Base-by-base conservation (phyloP, 306 rosid species). In the Rosa persica region DNA sequence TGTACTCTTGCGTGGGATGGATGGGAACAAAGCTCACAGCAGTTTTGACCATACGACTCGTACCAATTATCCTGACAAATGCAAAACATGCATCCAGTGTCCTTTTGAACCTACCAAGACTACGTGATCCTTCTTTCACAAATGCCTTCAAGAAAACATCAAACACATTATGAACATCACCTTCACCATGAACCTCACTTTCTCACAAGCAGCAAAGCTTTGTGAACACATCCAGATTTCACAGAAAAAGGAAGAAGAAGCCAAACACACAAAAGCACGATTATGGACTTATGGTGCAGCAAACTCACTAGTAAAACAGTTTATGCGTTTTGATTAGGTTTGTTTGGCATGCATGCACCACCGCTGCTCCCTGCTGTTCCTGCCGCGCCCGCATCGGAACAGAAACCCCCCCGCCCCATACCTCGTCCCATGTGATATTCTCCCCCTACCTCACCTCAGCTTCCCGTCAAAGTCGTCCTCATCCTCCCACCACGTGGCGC, bases 371-470 rank as follows among this genome's bases (percentile, higher is more conserved):
- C 34, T 22, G 12, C 34, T 2, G 67, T 61, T 27, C 9, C 67
- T 61, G 67, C 67, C 16, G 46, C 60, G 51, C 65, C 55, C 73
- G 62, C 78, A 39, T 79, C 79, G 84, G 83, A 84, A 84, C 83
- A 72, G 39, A 64, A 54, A 66, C 81, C 81, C 61, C 77, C 70
- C 6, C 74, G 36, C 72, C 83, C 86, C 80, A 75, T 73, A 78
- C 74, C 61, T 77, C n/a, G 10, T 38, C 64, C 61, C 84, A 76
- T 52, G 78, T 82, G 72, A 73, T 22, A 20, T 1, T 22, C 73
- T 43, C 34, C 19, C 16, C 38, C 8, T 8, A 20, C 10, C 60
- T 52, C 23, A 20, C 23, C 62, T 52, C 44, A 51, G 10, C 75
- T 22, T 1, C 78, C 67, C 25, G 38, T 82, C 74, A 72, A 51